Evolutionary conservation across 169 alveolate species (phyloP), one percentile per base, ranked within the genome.

Genomic region (Besnoitia besnoiti): DNA sequence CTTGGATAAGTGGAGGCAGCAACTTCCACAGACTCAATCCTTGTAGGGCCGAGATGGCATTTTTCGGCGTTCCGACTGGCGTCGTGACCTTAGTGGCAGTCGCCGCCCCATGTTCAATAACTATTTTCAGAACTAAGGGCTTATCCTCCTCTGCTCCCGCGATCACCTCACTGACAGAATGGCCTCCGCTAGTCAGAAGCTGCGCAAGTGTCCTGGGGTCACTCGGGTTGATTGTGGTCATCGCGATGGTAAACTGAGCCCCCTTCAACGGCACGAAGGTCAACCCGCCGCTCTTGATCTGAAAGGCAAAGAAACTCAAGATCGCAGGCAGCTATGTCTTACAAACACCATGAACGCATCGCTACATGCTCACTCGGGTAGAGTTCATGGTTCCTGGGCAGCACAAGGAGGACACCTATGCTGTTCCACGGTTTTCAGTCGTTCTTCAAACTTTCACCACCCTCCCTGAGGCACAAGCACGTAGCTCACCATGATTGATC

Each of bases 21-120:
- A 76, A 14, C 14, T 76, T 76, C 85, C 85, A 76, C n/a, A 76
- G 8, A 8, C 50, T 76, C 51, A 76, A n/a, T 21, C 50, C 51
- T 40, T 14, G 27, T n/a, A 76, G 8, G 85, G 35, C 24, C 7
- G 85, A 21, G 21, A 24, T 19, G 21, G 35, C n/a, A 30, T 76
- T 44, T 19, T 16, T 12, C 21, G 35, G n/a, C 47, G 51, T 42
- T 10, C 85, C 85, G 30, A 76, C 85, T 0, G 85, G 85, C 2
- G 85, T 76, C 50, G 85, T 76, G 50, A 76, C 35, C 50, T 76
- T 76, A 12, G 85, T 76, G 42, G 27, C n/a, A 14, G 14, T 76
- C 39, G 5, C 50, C 85, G 85, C 42, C 47, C 55, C 85, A 49
- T 76, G 85, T 0, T 39, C 35, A 40, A 76, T 16, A 37, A 19